These are phyloP conservation scores for Ramaria sp. DNA, from an alignment of 768 basidiomycete species.

Conservation along the genomic window DNA sequence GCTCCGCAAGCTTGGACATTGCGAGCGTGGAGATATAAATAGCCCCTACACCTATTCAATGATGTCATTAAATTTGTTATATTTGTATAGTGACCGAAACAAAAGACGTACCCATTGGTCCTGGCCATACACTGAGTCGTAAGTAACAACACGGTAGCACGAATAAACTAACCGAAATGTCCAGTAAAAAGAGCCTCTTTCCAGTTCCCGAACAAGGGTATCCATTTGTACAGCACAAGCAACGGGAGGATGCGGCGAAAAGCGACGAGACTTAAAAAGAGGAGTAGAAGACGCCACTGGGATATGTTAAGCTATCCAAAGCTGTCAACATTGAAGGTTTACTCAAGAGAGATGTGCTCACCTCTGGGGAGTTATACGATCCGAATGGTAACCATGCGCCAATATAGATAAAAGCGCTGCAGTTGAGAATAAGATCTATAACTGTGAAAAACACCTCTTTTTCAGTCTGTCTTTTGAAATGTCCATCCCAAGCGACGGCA, in stretches of 20 bases:
- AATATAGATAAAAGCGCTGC: constrained; percentile 69
- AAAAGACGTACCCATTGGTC: constrained; percentile 78
- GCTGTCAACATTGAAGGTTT: background rate
- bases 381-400: constrained; percentile 81
- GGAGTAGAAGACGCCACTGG: constrained; percentile 61
- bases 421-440: constrained; percentile 79
- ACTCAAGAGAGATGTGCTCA: constrained; percentile 16
- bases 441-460: constrained; percentile 83
- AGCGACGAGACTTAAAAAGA: constrained; percentile 57
- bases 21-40: constrained; percentile 80
- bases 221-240: constrained; percentile 64
- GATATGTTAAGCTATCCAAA: constrained; percentile 38
- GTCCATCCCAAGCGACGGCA: constrained; percentile 86
- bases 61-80: too few species aligned
- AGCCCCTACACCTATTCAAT: constrained; percentile 90
- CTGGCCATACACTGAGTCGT: background rate
- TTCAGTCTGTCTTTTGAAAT: constrained; percentile 71
- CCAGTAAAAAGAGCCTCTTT: constrained; percentile 84
- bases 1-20: constrained; percentile 43
- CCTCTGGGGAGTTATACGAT: constrained; percentile 39
- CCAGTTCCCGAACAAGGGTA: constrained; percentile 81
- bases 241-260: constrained; percentile 76
- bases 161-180: constrained; percentile 56
- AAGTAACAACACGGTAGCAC: background rate
- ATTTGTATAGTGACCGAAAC: background rate